Evolutionary conservation across 1,284 basidiomycete species (phyloP), one percentile per base, ranked within the genome.

Genomic region (Heterobasidion parviporum): DNA sequence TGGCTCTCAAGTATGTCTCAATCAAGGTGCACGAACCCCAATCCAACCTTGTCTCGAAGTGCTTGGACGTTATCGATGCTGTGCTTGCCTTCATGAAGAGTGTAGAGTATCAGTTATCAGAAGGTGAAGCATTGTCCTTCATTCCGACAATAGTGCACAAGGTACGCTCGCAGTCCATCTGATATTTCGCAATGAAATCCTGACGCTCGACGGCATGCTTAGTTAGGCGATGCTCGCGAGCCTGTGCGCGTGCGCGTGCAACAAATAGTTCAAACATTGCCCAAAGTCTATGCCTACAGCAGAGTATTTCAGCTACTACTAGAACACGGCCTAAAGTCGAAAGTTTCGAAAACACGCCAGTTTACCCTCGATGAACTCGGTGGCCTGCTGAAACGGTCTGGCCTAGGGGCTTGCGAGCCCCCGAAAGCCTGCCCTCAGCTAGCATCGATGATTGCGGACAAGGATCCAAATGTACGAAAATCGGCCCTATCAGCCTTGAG

Each of bases 1-100:
- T 99, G 38, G 83, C 92, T 2, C 76, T 99, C 67, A 98, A 98
- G 78, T 99, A 99, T 64, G 82, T 89, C 16, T 95, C 94, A 1
- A 81, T 99, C 61, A 90, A 94, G 60, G 80, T 90, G 45, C 87
- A 96, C 61, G 92, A 97, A 69, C 92, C 95, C 56, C 96, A 97
- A 68, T 94, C 96, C 6, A 97, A 94, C 66, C 76, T 98, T 26
- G 81, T 89, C 9, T 83, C 92, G 52, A 92, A 91, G 68, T 95
- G 93, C 65, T 73, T 99, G 60, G 97, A 99, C 59, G 82, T 94
- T 32, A 78, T 96, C 26, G 89, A 92, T 60, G 79, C 87, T 32
- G 79, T 98, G 15, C 67, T 98, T 18, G 77, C 83, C 38, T 92
- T 87, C 68, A 76, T 89, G 64, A 83, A 83, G 57, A 79, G 71